phyloP scores from a whole-genome alignment of 139 green algal species.

The Picochlorum sp. region DNA sequence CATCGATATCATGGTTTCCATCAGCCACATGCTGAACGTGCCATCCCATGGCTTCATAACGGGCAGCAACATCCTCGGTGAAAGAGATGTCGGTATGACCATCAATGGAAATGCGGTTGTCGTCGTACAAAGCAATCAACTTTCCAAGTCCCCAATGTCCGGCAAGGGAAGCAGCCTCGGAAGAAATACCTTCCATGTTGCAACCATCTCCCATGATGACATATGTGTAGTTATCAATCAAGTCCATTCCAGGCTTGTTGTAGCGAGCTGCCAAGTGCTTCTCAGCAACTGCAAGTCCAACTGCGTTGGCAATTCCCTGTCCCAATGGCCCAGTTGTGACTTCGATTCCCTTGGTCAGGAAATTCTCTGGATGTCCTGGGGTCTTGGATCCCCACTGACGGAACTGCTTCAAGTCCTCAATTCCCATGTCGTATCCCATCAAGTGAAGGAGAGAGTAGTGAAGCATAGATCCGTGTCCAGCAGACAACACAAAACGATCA shows the following conservation, averaged over 20 bases:
- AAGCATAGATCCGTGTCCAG: conserved; percentile 98
- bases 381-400: conserved; percentile 88
- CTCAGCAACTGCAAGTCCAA: conserved; percentile 90
- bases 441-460: conserved; percentile 97
- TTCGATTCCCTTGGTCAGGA: conserved; percentile 89
- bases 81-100: conserved; percentile 98
- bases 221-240: conserved; percentile 99
- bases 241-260: conserved; percentile 89
- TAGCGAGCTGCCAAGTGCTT: conserved; percentile 92
- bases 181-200: conserved; percentile 98
- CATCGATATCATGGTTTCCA: conserved; percentile 92
- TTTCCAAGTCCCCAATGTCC: conserved; percentile 99
- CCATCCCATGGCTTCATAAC: conserved; percentile 89
- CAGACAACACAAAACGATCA: conserved; percentile 97
- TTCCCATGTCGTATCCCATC: conserved; percentile 77
- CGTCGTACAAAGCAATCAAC: conserved; percentile 97
- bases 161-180: conserved; percentile 91
- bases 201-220: conserved; percentile 96
- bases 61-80: conserved; percentile 92
- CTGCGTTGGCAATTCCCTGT: conserved; percentile 92
- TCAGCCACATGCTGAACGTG: conserved; percentile 80
- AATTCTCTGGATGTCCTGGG: conserved; percentile 98
- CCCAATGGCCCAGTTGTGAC: conserved; percentile 97
- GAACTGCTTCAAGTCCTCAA: conserved; percentile 96
- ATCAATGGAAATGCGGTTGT: conserved; percentile 99